Conservation (phyloP, 371 early-diverging fungal genomes). For the Circinella minor region DNA sequence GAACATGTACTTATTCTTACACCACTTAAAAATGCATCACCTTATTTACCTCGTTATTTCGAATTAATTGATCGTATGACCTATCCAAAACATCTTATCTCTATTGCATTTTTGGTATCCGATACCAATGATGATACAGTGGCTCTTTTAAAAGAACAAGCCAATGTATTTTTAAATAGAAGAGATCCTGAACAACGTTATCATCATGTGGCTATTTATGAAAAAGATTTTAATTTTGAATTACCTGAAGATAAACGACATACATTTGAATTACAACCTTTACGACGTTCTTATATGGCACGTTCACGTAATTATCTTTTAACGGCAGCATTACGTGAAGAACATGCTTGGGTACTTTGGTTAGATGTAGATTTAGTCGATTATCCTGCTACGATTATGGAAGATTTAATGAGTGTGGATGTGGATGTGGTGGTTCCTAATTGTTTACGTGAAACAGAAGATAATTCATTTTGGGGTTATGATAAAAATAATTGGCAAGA, state of each 20-base stretch:
- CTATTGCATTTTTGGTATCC: conserved; percentile 63
- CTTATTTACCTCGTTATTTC: conserved; percentile 61
- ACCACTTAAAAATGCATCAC: conserved; percentile 60
- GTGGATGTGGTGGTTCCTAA: conserved; percentile 65
- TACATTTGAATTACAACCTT: conserved; percentile 53
- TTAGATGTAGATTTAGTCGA: conserved; percentile 64
- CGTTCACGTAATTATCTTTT: conserved; percentile 62
- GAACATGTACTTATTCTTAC: conserved; percentile 58
- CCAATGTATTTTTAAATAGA: conserved; percentile 26
- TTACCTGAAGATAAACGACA: conserved; percentile 56
- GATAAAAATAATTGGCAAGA: conserved; percentile 78
- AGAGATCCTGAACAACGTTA: conserved; percentile 35
- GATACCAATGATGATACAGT: conserved; percentile 60
- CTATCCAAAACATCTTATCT: conserved; percentile 59
- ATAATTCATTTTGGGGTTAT: conserved; percentile 57
- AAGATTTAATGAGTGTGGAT: conserved; percentile 56
- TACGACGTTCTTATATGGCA: conserved; percentile 63
- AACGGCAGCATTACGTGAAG: conserved; percentile 49
- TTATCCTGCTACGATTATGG: conserved; percentile 56
- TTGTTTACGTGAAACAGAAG: conserved; percentile 55
- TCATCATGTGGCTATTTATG: conserved; percentile 51
- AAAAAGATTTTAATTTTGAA: conserved; percentile 63
- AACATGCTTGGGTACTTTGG: conserved; percentile 66
- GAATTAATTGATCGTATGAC: conserved; percentile 54
- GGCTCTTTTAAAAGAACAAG: conserved; percentile 41